Base-by-base conservation (phyloP, 1,139 yeast genomes). In the Blastobotrys niveus region DNA sequence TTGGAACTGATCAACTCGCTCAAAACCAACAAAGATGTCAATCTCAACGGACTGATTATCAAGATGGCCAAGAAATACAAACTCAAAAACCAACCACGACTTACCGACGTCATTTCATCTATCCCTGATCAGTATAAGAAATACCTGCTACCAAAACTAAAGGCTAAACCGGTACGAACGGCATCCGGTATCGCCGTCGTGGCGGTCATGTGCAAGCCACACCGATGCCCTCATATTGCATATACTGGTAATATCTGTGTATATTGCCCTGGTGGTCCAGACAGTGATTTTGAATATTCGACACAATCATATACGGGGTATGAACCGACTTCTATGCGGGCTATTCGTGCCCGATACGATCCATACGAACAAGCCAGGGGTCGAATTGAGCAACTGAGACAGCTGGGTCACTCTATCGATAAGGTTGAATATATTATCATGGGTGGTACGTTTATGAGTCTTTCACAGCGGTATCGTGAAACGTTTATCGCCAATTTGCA, bases 251-350 rank as follows among this genome's bases (percentile, higher is more conserved):
- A 91, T 60, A 91, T 91, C 51, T 91, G 99, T 72, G 98, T 91
- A 14, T 91, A 91, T 63, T 91, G 99, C 68, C 99, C 99, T 3
- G 99, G 99, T 48, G 99, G 99, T 1, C 99, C 99, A 2, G 99
- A 91, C 64, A 83, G 95, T 1, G 99, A 91, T 67, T 91, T 91
- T 61, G 99, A 91, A 62, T 91, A 91, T 64, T 86, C 96, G 1
- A 91, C 99, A 2, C 99, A 91, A 66, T 88, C 97, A 2, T 91
- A 91, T 60, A 91, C 99, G 0, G 99, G 99, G 33, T 91, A 93
- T 61, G 99, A 91, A 62, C 99, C 99, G 6, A 91, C 99, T 0
- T 88, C 96, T 2, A 91, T 91, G 99, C 76, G 99, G 58, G 98
- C 98, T 9, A 91, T 91, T 53, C 73, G 98, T 53, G 98, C 98